Base-by-base conservation (phyloP, 352 stramenopile genomes). In the Globisporangium ultimum region DNA sequence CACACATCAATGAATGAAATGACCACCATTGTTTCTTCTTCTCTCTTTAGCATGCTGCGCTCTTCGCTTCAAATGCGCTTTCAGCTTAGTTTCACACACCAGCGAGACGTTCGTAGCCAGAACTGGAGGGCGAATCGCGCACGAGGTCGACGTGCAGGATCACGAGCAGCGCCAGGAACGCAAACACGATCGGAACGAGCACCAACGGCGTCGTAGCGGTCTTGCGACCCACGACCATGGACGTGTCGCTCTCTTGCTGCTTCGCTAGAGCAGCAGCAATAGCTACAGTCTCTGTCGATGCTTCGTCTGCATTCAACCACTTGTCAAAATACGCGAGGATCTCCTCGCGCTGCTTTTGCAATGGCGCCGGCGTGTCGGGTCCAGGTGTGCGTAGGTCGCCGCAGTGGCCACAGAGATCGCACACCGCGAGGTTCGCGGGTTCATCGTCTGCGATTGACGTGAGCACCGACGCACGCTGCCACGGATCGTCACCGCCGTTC, bases 401-500 rank as follows among this genome's bases (percentile, higher is more conserved):
- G 40, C 84, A 96, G 70, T 96, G 85, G 45, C 87, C 85, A 50
- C 87, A 96, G 13, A 90, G 50, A 42, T 93, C 75, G 38, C 87
- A 96, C 60, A 84, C 67, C 9, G 87, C 86, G 24, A 93, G 47
- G 53, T 84, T 87, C 18, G 83, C 84, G 28, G 81, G 61, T 17
- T 89, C 67, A 40, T 91, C 82, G 21, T 78, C 71, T 1, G 74
- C 70, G 12, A 92, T 55, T 18, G 72, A 82, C 24, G 80, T 46
- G 15, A 85, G 59, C 41, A 96, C 79, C 0, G 78, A 92, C 10
- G 84, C 85, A 24, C 81, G 80, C 62, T 93, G 83, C 88, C 88
- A 96, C 28, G 88, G 88, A 36, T 96, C 88, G 58, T 96, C 88
- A 0, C 67, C 78, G 34, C 80, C 83, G 56, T 95, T 91, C 21